A percentile compares a stretch with the other conserved stretches of the same genome.
phyloP scores from a whole-genome alignment of 306 rosid species.

The Crotalaria pallida region DNA sequence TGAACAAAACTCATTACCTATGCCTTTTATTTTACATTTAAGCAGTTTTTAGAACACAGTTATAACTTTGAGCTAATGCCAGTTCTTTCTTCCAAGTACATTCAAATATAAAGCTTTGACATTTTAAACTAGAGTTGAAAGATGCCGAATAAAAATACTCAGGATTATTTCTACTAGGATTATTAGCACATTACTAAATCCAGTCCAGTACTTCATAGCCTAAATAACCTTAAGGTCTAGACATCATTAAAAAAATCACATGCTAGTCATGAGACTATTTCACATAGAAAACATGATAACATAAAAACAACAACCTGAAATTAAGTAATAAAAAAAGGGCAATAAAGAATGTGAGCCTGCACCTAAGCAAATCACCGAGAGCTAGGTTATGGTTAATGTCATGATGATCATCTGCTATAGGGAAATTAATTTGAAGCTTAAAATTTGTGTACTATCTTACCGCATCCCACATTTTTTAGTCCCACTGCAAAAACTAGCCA shows the following conservation, averaged over 20 bases:
- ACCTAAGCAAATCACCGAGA: too few species aligned
- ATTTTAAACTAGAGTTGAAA: neutral
- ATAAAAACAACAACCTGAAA: too few species aligned
- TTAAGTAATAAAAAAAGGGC: too few species aligned
- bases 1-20: constrained; percentile 15
- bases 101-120: neutral
- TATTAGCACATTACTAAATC: too few species aligned
- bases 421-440: neutral
- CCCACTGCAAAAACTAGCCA: constrained; percentile 28
- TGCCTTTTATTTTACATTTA: constrained; percentile 4
- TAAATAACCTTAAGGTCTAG: too few species aligned
- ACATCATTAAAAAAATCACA: too few species aligned
- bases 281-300: too few species aligned
- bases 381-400: too few species aligned
- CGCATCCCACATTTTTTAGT: constrained; percentile 41
- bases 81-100: constrained; percentile 15
- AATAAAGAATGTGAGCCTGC: too few species aligned
- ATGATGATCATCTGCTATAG: too few species aligned
- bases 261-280: too few species aligned
- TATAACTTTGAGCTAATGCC: neutral
- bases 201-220: too few species aligned
- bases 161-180: neutral
- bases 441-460: constrained; percentile 34
- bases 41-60: neutral
- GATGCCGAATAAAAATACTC: neutral